These are phyloP conservation scores for Colletotrichum spaethianum DNA, from an alignment of 2,329 filamentous ascomycete species.

Conservation along the genomic window DNA sequence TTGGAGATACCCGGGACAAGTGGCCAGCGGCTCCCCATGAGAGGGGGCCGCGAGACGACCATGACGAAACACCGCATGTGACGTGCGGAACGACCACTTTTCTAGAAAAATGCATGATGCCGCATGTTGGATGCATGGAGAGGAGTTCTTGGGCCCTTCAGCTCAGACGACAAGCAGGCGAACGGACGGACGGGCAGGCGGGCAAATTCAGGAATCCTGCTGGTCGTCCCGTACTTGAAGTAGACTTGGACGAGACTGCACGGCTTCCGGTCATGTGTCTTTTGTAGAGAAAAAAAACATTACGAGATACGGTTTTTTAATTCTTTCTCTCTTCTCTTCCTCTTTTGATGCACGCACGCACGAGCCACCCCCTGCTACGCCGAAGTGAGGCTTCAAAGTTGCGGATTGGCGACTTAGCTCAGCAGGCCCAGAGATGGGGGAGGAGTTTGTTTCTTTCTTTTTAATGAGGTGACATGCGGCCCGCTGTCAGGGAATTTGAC, in stretches of 20 bases:
- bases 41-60: conserved; percentile 19
- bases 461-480: conserved; percentile 4
- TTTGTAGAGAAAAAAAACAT: conserved; percentile 11
- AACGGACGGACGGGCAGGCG: conserved; percentile 29
- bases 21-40: conserved; percentile 6
- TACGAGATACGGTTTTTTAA: conserved; percentile 18
- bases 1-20: conserved; percentile 46
- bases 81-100: conserved; percentile 22
- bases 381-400: background rate
- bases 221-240: conserved; percentile 20
- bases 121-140: conserved; percentile 31
- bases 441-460: background rate
- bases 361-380: background rate
- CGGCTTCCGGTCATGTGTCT: conserved; percentile 4
- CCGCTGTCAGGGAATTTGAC: conserved; percentile 15
- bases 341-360: conserved; percentile 3
- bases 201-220: conserved; percentile 10
- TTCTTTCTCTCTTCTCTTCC: background rate
- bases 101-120: conserved; percentile 32
- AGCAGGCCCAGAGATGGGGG: background rate
- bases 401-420: background rate
- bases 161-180: conserved; percentile 36
- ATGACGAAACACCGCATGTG: conserved; percentile 29
- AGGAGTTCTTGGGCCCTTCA: conserved; percentile 33
- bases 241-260: conserved; percentile 17